Conservation (phyloP, 129 eudicot species). For the Lactuca saligna region DNA sequence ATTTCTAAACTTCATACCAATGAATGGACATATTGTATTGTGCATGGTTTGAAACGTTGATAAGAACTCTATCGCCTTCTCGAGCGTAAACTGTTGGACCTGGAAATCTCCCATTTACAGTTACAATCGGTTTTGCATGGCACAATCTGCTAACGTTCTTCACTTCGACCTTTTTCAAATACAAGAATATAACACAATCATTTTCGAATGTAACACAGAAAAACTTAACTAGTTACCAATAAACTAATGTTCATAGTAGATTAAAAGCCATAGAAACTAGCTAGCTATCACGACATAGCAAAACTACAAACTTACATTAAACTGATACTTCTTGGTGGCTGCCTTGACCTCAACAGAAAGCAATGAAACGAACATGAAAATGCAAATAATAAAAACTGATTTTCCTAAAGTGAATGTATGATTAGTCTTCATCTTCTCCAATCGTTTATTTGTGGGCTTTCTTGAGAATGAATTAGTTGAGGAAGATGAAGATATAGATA, state of each 20-base stretch:
- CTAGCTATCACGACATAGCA: background rate
- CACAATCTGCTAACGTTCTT: constrained; percentile 62
- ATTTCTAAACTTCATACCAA: constrained; percentile 37
- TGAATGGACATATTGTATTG: constrained; percentile 78
- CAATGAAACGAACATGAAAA: constrained; percentile 27
- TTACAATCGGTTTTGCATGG: constrained; percentile 68
- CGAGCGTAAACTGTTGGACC: constrained; percentile 73
- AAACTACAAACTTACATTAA: constrained; percentile 43
- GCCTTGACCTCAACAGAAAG: constrained; percentile 37
- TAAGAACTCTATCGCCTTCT: constrained; percentile 60
- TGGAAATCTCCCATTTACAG: constrained; percentile 71
- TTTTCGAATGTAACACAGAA: background rate
- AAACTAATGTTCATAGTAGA: no score
- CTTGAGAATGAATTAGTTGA: background rate
- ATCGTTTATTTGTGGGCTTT: constrained; percentile 1
- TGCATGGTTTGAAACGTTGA: constrained; percentile 67
- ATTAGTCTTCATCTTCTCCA: constrained; percentile 27
- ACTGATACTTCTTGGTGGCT: constrained; percentile 52
- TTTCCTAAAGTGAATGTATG: constrained; percentile 5
- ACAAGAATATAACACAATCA: constrained; percentile 7
- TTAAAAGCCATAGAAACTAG: background rate
- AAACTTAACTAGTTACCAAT: background rate
- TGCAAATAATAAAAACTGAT: constrained; percentile 10
- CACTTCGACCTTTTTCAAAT: constrained; percentile 42
- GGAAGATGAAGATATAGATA: constrained; percentile 17